phyloP scores from a whole-genome alignment of 2,329 filamentous ascomycete species.

The Sclerotinia borealis region DNA sequence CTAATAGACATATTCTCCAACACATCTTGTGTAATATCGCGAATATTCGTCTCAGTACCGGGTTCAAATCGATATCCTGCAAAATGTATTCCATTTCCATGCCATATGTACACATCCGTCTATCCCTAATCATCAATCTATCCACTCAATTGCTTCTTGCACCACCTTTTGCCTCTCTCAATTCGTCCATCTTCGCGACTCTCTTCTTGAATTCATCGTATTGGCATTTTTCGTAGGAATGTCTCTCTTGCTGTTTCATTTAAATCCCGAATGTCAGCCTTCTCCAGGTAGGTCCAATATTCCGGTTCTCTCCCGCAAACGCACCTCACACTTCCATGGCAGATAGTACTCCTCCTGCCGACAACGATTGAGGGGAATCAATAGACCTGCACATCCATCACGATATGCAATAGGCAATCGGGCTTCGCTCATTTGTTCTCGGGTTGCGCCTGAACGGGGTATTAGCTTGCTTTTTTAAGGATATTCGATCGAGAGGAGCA shows the following conservation, averaged over 20 bases:
- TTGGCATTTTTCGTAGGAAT: conserved; percentile 98
- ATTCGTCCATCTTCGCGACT: conserved; percentile 96
- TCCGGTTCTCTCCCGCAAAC: conserved; percentile 28
- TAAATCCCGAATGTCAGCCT: conserved; percentile 16
- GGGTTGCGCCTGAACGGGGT: conserved; percentile 49
- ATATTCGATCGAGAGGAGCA: conserved; percentile 3
- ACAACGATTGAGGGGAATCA: conserved; percentile 95
- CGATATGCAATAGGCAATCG: conserved; percentile 84
- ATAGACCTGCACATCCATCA: conserved; percentile 89
- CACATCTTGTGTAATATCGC: neutral
- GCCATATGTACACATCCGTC: conserved; percentile 21
- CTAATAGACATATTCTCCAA: neutral
- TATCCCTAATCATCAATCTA: neutral
- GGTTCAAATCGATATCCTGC: neutral
- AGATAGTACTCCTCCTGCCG: conserved; percentile 87
- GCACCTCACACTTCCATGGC: conserved; percentile 95
- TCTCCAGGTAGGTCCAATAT: neutral
- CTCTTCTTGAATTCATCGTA: conserved; percentile 98
- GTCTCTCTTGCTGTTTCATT: conserved; percentile 73
- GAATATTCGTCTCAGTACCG: neutral
- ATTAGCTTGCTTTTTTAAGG: conserved; percentile 39
- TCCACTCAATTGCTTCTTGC: conserved; percentile 69
- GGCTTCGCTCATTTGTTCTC: conserved; percentile 91
- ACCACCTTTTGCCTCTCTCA: conserved; percentile 78
- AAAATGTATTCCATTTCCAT: conserved; percentile 16